phyloP scores from a whole-genome alignment of 2,329 filamentous ascomycete genomes.

The Colletotrichum sp. region DNA sequence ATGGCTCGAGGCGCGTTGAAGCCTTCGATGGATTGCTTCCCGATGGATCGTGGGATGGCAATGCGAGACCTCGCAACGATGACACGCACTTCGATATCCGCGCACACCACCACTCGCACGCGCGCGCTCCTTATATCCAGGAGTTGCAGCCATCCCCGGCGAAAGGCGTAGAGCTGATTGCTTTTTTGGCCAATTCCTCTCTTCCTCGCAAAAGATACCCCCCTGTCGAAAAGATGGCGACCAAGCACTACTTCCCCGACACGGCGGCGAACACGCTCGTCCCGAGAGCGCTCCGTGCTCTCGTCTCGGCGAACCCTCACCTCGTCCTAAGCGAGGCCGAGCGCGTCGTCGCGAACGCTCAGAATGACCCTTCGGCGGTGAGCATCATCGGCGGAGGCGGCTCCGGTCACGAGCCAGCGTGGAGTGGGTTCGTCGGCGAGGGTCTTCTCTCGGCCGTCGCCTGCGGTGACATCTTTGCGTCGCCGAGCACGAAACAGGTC shows the following conservation, averaged over 20 bases:
- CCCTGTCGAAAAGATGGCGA: constrained; percentile 14
- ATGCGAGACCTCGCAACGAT: background rate
- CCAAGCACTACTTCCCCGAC: constrained; percentile 23
- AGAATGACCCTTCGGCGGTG: constrained; percentile 28
- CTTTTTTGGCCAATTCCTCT: background rate
- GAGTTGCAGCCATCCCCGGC: background rate
- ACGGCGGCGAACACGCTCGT: constrained; percentile 28
- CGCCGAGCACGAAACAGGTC: constrained; percentile 75
- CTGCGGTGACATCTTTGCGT: constrained; percentile 78
- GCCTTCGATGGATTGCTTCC: background rate
- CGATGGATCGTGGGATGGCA: background rate
- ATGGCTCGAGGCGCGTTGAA: background rate
- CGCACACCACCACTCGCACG: background rate
- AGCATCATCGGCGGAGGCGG: constrained; percentile 71
- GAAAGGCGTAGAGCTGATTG: background rate
- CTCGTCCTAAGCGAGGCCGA: constrained; percentile 47
- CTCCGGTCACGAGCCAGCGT: constrained; percentile 75
- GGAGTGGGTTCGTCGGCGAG: constrained; percentile 72
- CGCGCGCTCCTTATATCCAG: background rate
- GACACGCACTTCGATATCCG: background rate
- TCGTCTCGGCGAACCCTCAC: constrained; percentile 26
- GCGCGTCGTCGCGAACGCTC: constrained; percentile 43
- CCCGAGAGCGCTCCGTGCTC: constrained; percentile 26
- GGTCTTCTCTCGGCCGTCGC: constrained; percentile 73
- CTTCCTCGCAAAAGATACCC: background rate